Evolutionary conservation across 768 basidiomycete genomes (phyloP).

Genomic region (Leccinum truebloodii): DNA sequence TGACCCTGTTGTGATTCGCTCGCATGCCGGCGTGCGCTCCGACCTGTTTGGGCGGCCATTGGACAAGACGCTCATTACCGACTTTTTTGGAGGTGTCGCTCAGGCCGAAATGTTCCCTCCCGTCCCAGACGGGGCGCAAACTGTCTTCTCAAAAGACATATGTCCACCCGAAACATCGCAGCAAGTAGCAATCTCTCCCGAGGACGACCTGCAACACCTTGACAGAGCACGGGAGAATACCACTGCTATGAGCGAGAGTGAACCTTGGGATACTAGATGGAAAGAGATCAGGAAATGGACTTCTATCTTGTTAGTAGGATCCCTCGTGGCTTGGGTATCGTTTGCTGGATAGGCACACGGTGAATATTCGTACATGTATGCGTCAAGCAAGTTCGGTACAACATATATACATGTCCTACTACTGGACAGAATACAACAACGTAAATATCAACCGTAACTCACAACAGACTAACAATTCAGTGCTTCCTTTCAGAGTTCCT

Average conservation of each 20-base stretch:
- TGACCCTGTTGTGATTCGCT: conserved; percentile 71
- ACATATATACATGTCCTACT: background rate
- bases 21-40: conserved; percentile 86
- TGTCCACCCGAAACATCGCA: background rate
- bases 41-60: conserved; percentile 75
- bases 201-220: background rate
- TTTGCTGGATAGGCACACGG: conserved; percentile 13
- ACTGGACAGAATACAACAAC: background rate
- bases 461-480: background rate
- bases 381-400: background rate
- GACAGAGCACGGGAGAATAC: background rate
- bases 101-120: conserved; percentile 67
- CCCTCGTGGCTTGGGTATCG: conserved; percentile 32
- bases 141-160: background rate
- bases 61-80: conserved; percentile 66
- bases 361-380: background rate
- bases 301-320: conserved; percentile 27
- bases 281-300: conserved; percentile 32
- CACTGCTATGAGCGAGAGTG: background rate
- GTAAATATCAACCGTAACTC: background rate
- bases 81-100: conserved; percentile 88
- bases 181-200: background rate
- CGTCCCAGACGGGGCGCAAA: conserved; percentile 3
- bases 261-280: conserved; percentile 22
- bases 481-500: conserved; percentile 1